phyloP scores from a whole-genome alignment of 805 yeast genomes.

The Allodekkera sacchari region DNA sequence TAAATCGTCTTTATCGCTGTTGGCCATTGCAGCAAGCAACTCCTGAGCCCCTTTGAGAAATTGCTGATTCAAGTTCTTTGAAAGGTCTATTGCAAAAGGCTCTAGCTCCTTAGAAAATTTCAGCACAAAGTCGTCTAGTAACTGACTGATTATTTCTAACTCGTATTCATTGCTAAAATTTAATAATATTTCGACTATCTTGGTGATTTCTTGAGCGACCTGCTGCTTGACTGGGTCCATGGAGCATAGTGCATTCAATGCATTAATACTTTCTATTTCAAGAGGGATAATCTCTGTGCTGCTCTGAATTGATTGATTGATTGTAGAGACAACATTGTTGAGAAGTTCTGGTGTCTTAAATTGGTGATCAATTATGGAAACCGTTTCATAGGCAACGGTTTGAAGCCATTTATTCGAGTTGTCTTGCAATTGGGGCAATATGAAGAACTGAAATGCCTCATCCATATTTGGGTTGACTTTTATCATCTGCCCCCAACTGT shows the following conservation, averaged over 20 bases:
- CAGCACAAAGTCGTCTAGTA: slow-evolving; percentile 91
- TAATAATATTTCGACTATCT: slow-evolving; percentile 70
- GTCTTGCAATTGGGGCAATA: slow-evolving; percentile 54
- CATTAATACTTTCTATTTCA: slow-evolving; percentile 44
- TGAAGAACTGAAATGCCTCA: slow-evolving; percentile 23
- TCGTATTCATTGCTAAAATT: slow-evolving; percentile 68
- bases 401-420: slow-evolving; percentile 54
- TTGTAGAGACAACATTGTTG: not conserved
- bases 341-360: slow-evolving; percentile 1
- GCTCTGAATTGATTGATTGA: not conserved
- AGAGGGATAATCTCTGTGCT: slow-evolving; percentile 22
- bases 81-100: slow-evolving; percentile 77
- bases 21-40: slow-evolving; percentile 34
- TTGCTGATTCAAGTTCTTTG: slow-evolving; percentile 58
- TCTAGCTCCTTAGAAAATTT: slow-evolving; percentile 77
- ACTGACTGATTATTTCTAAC: slow-evolving; percentile 74
- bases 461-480: slow-evolving; percentile 1
- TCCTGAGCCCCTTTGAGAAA: slow-evolving; percentile 66
- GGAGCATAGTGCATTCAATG: slow-evolving; percentile 34
- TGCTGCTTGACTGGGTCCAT: slow-evolving; percentile 44
- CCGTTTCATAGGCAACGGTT: slow-evolving; percentile 59
- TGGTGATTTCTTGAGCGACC: slow-evolving; percentile 53
- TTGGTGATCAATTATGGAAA: slow-evolving; percentile 22
- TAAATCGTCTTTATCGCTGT: slow-evolving; percentile 26
- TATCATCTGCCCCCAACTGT: slow-evolving; percentile 36